These are phyloP conservation scores for Ampelocalamus luodianensis DNA, from an alignment of 176 grass and related monocot genomes.

Conservation along the genomic window DNA sequence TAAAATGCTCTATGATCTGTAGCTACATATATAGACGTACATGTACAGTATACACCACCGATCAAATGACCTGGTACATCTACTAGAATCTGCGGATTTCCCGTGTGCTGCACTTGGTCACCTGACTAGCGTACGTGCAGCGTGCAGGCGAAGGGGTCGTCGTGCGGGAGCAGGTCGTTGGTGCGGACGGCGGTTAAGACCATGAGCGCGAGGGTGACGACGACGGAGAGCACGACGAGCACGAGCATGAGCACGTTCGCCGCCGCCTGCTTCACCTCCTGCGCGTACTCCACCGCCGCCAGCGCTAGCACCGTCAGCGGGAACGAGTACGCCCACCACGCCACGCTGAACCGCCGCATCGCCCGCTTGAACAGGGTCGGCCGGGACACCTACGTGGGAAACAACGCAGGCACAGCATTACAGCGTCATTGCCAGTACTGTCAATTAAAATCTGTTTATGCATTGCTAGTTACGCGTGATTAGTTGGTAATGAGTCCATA, in stretches of 20 bases:
- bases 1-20: neutral
- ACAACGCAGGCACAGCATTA: neutral
- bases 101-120: too few species aligned
- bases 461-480: neutral
- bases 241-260: conserved; percentile 73
- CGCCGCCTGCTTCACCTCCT: conserved; percentile 51
- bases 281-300: conserved; percentile 72
- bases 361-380: conserved; percentile 70
- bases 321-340: conserved; percentile 97
- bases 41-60: neutral
- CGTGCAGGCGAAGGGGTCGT: conserved; percentile 59
- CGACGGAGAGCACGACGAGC: conserved; percentile 69
- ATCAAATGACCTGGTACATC: neutral
- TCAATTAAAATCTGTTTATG: neutral
- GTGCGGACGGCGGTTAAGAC: conserved; percentile 71
- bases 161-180: conserved; percentile 65
- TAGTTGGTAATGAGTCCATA: conserved; percentile 19
- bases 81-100: neutral
- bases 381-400: conserved; percentile 53
- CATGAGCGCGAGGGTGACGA: conserved; percentile 71
- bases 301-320: conserved; percentile 73
- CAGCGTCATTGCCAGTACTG: neutral
- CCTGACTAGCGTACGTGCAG: neutral
- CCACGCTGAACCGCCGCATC: conserved; percentile 82
- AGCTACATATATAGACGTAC: neutral